phyloP scores from a whole-genome alignment of 129 eudicot species.

The Centrapalus pauciflorus region DNA sequence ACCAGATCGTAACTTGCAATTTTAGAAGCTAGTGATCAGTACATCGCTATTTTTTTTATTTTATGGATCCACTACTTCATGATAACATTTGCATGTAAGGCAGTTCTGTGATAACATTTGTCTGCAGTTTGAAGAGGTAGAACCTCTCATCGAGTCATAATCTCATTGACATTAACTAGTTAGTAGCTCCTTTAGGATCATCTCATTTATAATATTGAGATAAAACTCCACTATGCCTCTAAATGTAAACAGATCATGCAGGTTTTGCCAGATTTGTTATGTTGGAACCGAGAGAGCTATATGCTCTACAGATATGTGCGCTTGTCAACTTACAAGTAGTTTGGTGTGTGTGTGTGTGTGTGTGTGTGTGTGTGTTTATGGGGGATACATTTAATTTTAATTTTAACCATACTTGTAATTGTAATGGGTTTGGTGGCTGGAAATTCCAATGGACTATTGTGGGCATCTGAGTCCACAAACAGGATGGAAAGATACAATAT shows the following conservation, averaged over 20 bases:
- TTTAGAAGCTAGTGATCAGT: neutral
- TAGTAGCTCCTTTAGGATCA: neutral
- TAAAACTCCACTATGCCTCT: too few species aligned
- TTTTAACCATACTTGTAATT: neutral
- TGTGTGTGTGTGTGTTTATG: neutral
- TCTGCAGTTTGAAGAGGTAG: neutral
- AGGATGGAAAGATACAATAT: neutral
- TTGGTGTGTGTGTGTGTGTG: neutral
- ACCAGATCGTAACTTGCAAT: neutral
- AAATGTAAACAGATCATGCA: neutral
- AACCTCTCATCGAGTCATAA: neutral
- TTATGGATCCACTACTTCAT: neutral
- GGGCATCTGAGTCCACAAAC: neutral
- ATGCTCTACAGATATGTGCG: neutral
- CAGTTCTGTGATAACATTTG: neutral
- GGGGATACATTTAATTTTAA: neutral
- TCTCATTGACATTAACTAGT: neutral
- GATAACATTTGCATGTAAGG: neutral
- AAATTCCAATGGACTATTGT: neutral
- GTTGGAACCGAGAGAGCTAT: neutral
- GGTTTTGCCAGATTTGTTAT: neutral
- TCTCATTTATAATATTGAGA: neutral
- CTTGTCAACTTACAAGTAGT: neutral
- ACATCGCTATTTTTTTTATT: neutral
- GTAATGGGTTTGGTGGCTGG: slow-evolving; percentile 14